Percentiles rank a stretch among this genome's conserved stretches.
These are phyloP conservation scores for Hypoxylon sp. DNA, from an alignment of 2,329 filamentous ascomycete species.

Conservation along the genomic window DNA sequence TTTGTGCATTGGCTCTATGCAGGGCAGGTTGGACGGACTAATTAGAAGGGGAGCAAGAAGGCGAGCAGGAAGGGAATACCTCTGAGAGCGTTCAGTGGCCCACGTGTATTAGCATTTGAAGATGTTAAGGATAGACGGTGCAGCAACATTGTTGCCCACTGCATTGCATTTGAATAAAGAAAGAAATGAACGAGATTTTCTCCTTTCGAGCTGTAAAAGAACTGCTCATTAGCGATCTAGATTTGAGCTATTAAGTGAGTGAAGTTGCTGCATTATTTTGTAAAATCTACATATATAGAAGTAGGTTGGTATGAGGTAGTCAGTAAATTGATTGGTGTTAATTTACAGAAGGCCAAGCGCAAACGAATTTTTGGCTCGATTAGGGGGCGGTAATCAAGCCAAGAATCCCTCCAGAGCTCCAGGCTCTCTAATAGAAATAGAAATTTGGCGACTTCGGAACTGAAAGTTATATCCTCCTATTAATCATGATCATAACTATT, in stretches of 20 bases:
- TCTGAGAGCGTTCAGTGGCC: not conserved
- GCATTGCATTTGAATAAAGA: slow-evolving; percentile 14
- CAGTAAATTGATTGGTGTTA: not conserved
- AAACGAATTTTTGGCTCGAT: no score
- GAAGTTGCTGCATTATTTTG: not conserved
- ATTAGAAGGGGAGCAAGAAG: not conserved
- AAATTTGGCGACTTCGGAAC: no score
- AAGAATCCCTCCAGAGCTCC: no score
- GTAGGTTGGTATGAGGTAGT: not conserved
- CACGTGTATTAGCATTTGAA: not conserved
- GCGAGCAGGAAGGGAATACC: not conserved
- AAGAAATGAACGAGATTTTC: slow-evolving; percentile 5
- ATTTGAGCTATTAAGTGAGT: not conserved
- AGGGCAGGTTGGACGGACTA: not conserved
- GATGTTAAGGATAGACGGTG: slow-evolving; percentile 4
- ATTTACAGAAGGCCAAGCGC: no score
- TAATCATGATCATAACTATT: not conserved
- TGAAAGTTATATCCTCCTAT: no score
- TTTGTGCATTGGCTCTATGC: slow-evolving; percentile 16
- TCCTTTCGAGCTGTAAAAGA: not conserved
- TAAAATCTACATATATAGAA: not conserved
- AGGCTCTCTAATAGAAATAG: no score
- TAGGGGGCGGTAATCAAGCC: no score
- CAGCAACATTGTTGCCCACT: slow-evolving; percentile 1
- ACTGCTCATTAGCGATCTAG: not conserved